phyloP scores from a whole-genome alignment of 2,329 filamentous ascomycete species.

The Calonectria naviculata region DNA sequence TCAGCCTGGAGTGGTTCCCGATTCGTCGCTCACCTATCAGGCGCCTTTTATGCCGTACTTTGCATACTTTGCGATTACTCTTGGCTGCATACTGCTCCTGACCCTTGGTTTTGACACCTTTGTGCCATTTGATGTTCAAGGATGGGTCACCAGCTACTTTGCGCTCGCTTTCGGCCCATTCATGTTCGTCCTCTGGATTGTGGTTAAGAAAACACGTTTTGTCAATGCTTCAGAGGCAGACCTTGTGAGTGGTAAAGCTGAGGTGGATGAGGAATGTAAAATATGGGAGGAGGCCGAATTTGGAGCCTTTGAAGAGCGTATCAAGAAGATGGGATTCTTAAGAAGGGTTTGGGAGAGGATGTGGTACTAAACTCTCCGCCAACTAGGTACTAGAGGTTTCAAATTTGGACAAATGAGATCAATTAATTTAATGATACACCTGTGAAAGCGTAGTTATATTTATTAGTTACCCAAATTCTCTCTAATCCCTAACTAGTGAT shows the following conservation, averaged over 20 bases:
- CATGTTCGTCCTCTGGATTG: neutral
- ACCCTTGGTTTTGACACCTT: slow-evolving; percentile 67
- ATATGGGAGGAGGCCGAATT: neutral
- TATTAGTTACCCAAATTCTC: no score
- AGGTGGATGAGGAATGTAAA: slow-evolving; percentile 6
- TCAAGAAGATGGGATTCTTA: neutral
- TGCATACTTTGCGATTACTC: neutral
- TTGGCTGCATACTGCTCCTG: slow-evolving; percentile 54
- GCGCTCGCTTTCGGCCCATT: neutral
- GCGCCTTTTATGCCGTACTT: neutral
- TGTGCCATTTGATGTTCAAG: slow-evolving; percentile 56
- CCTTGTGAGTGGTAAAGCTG: neutral
- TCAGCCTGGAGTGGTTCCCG: neutral
- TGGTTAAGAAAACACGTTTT: neutral
- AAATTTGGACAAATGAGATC: neutral
- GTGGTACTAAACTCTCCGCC: neutral
- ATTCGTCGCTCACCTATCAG: neutral
- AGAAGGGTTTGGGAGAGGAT: neutral
- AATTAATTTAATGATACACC: no score
- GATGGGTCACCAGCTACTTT: slow-evolving; percentile 64
- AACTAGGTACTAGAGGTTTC: neutral
- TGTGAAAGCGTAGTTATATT: no score
- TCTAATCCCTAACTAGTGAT: no score
- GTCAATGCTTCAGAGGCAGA: neutral
- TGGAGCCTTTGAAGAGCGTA: neutral